Conservation (phyloP, 345 rosid species). For the Atalantia buxifolia region DNA sequence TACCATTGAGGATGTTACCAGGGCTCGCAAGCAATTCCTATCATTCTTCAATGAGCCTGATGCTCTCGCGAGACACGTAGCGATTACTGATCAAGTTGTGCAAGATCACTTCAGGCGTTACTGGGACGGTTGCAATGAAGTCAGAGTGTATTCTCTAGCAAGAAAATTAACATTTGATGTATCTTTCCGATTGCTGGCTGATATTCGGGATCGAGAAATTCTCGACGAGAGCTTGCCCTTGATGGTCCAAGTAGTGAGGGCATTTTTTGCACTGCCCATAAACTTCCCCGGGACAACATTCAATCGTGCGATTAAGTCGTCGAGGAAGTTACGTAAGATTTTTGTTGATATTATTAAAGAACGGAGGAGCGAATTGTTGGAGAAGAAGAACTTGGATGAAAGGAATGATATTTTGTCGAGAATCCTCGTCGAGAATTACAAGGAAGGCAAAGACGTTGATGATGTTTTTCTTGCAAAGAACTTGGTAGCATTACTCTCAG, state of each 20-base stretch:
- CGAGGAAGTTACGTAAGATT: not conserved
- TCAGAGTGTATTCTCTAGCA: not conserved
- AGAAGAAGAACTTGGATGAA: not conserved
- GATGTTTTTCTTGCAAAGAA: not conserved
- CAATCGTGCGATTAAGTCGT: slow-evolving; percentile 4
- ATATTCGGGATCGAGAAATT: not conserved
- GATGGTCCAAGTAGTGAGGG: not conserved
- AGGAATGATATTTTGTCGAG: slow-evolving; percentile 3
- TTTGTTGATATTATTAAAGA: not conserved
- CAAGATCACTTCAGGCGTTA: not conserved
- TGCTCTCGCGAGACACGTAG: not conserved
- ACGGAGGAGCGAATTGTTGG: not conserved
- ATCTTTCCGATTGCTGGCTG: not conserved
- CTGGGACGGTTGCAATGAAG: not conserved
- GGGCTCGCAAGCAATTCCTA: not conserved
- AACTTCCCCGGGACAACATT: not conserved
- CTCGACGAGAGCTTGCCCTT: not conserved
- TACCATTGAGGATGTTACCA: not conserved
- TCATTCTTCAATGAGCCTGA: not conserved
- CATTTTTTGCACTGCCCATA: not conserved
- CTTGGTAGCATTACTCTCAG: not conserved
- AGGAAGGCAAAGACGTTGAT: not conserved
- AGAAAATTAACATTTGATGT: not conserved
- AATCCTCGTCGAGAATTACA: slow-evolving; percentile 11
- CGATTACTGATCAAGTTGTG: not conserved